These are phyloP conservation scores for Corynascus novoguineensis DNA, from an alignment of 495 filamentous ascomycete genomes.

Conservation along the genomic window DNA sequence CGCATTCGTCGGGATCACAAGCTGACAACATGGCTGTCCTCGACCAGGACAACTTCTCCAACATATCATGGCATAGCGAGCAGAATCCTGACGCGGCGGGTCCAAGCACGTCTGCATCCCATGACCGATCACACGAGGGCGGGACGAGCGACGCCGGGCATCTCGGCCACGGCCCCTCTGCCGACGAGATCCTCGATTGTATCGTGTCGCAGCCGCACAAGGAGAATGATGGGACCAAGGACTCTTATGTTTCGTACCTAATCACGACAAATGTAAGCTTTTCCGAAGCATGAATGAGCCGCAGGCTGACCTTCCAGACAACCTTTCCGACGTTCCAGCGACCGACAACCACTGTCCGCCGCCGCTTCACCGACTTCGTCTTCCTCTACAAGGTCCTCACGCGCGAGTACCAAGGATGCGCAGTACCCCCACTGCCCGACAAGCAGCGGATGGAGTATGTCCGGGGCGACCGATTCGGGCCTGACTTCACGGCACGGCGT, in stretches of 20 bases:
- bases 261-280: conserved; percentile 81
- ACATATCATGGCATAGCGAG: conserved; percentile 45
- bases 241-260: conserved; percentile 91
- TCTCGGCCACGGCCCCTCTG: conserved; percentile 59
- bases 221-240: conserved; percentile 95
- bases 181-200: conserved; percentile 77
- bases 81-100: conserved; percentile 20
- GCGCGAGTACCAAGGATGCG: conserved; percentile 81
- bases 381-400: conserved; percentile 89
- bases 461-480: conserved; percentile 86
- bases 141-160: conserved; percentile 24
- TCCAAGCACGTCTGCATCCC: conserved; percentile 16
- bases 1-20: neutral
- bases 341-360: conserved; percentile 65
- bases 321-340: conserved; percentile 90
- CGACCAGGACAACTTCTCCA: conserved; percentile 48
- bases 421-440: conserved; percentile 90
- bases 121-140: conserved; percentile 23
- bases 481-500: conserved; percentile 86
- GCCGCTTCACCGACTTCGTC: conserved; percentile 95
- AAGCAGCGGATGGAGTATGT: conserved; percentile 99
- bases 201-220: conserved; percentile 76
- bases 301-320: conserved; percentile 53
- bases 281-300: conserved; percentile 6
- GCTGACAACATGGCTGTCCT: conserved; percentile 39